These are phyloP conservation scores for Luffa aegyptiaca DNA, from an alignment of 306 rosid genomes.

Conservation along the genomic window DNA sequence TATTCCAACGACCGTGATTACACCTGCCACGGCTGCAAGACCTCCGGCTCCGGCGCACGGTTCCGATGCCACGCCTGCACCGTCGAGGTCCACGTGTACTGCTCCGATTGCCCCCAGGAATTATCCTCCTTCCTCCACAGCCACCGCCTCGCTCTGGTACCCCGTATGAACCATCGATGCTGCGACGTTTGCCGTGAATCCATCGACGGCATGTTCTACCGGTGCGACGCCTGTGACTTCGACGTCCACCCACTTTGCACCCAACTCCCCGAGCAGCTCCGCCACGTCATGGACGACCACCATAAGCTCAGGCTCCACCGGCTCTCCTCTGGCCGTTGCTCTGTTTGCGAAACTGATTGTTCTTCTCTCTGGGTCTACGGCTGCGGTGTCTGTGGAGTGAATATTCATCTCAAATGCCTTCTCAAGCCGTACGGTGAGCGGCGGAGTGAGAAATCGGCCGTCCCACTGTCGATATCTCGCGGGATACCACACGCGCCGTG, in stretches of 20 bases:
- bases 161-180: neutral
- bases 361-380: neutral
- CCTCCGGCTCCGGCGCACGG: neutral
- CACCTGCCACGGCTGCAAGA: neutral
- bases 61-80: slow-evolving; percentile 9
- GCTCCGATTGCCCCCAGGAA: slow-evolving; percentile 1
- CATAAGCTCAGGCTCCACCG: neutral
- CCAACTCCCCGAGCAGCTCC: neutral
- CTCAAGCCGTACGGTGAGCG: neutral
- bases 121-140: slow-evolving; percentile 8
- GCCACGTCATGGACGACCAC: neutral
- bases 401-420: neutral
- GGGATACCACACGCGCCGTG: neutral
- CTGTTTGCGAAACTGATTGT: neutral
- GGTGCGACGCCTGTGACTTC: slow-evolving; percentile 13
- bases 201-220: slow-evolving; percentile 4
- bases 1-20: neutral
- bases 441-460: neutral
- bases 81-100: slow-evolving; percentile 6
- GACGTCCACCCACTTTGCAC: slow-evolving; percentile 17
- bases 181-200: slow-evolving; percentile 5
- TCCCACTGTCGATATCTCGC: neutral
- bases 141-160: neutral
- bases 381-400: neutral
- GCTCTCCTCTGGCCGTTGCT: neutral